Evolutionary conservation across 345 rosid species (phyloP), one percentile per base, ranked within the genome.

Genomic region (Eutrema yunnanense): DNA sequence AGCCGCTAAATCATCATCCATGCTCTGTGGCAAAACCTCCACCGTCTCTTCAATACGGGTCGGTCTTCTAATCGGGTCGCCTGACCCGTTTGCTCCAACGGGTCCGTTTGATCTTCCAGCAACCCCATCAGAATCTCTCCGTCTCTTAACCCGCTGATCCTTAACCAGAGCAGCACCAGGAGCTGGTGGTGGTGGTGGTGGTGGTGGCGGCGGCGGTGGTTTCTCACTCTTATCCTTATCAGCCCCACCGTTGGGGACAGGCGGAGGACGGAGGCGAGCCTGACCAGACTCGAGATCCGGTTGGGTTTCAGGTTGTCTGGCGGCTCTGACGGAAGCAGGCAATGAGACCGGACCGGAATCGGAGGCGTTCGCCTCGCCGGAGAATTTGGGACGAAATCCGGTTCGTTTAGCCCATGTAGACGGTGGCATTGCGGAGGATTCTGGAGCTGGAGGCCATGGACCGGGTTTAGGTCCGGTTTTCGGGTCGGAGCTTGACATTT

Each of bases 371-470:
- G 93, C 57, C 83, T 91, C 97, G 29, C 98, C 98, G 62, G 98
- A 94, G 88, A 91, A 89, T 73, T 88, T 94, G 47, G 98, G 97
- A 6, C 88, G 92, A 69, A 94, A 94, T 4, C 97, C 97, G 38
- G 96, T 95, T 67, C 86, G 79, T 75, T 91, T 90, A 5, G 99
- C 99, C 99, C 99, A 95, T 0, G 99, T 79, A 67, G 99, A 82
- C 3, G 96, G 96, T 71, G 96, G 92, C 83, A 88, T 67, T 67
- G 95, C 76, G n/a, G 96, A 73, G 1, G 96, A 74, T 16, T 88
- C 98, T 6, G 96, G 92, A 52, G 82, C 65, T 2, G 96, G 93
- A 0, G 87, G 95, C 90, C 88, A 86, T 2, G 89, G 78, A 40
- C 88, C 92, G 2, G 88, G 93, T 67, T 86, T 86, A 22, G 92